Evolutionary conservation across 306 rosid species (phyloP).

Genomic region (Trifolium pratense): DNA sequence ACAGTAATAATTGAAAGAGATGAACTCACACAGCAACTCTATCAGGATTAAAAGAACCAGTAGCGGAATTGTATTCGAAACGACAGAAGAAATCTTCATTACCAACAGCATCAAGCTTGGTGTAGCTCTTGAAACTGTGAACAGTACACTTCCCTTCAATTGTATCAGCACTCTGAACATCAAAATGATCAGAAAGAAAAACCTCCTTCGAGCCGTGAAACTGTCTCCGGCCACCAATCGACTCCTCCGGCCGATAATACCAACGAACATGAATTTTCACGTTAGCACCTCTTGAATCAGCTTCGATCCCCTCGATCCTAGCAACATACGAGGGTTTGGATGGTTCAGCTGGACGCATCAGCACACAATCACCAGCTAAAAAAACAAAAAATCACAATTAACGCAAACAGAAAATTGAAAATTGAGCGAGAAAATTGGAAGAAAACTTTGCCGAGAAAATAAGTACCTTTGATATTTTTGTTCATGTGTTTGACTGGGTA

Average conservation of each 20-base stretch:
- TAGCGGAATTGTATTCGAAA: constrained; percentile 89
- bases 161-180: constrained; percentile 89
- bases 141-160: constrained; percentile 94
- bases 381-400: background rate
- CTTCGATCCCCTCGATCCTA: constrained; percentile 91
- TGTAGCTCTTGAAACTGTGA: constrained; percentile 86
- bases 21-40: constrained; percentile 90
- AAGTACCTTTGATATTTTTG: constrained; percentile 69
- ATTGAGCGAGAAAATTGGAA: background rate
- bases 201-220: constrained; percentile 96
- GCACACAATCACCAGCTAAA: constrained; percentile 84
- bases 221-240: constrained; percentile 97
- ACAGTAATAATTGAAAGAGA: background rate
- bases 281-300: constrained; percentile 90
- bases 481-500: constrained; percentile 89
- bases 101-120: constrained; percentile 96
- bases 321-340: constrained; percentile 93
- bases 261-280: constrained; percentile 90
- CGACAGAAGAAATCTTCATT: constrained; percentile 99
- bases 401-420: background rate
- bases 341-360: constrained; percentile 85
- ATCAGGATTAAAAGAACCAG: constrained; percentile 95
- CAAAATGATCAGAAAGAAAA: constrained; percentile 91
- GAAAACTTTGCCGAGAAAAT: too few species aligned
- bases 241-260: constrained; percentile 99